Conservation (phyloP, 2,329 filamentous ascomycete genomes). For the Pseudogymnoascus destructans region DNA sequence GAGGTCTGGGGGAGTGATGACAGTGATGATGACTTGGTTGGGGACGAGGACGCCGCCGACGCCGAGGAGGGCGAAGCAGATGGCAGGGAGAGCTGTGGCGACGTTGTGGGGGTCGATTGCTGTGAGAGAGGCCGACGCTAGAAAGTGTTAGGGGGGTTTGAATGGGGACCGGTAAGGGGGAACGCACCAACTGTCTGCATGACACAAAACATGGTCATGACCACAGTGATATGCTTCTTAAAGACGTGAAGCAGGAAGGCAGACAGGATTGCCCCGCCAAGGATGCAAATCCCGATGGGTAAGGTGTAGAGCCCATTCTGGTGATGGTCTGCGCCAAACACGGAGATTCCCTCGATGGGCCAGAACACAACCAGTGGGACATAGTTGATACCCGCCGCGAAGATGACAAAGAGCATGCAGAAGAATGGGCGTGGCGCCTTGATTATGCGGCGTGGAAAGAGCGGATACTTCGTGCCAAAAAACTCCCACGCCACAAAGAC, state of each 20-base stretch:
- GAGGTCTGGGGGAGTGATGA: constrained; percentile 53
- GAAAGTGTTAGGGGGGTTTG: background rate
- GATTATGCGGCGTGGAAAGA: constrained; percentile 27
- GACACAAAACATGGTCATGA: constrained; percentile 37
- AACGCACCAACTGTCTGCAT: constrained; percentile 38
- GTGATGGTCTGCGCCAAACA: constrained; percentile 50
- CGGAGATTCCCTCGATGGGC: constrained; percentile 49
- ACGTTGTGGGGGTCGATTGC: constrained; percentile 39
- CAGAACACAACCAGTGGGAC: constrained; percentile 36
- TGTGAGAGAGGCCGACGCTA: constrained; percentile 33
- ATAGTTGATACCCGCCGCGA: constrained; percentile 17
- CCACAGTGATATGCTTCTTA: constrained; percentile 41
- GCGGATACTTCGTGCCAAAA: constrained; percentile 10
- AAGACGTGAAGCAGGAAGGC: constrained; percentile 41
- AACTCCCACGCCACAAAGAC: constrained; percentile 20
- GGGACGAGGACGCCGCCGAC: constrained; percentile 55
- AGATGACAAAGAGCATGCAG: constrained; percentile 19
- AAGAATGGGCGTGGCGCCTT: constrained; percentile 31
- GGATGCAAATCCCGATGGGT: constrained; percentile 49
- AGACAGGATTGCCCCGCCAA: constrained; percentile 43
- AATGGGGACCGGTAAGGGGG: background rate
- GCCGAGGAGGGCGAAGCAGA: constrained; percentile 46
- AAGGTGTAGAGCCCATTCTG: constrained; percentile 47
- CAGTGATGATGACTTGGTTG: constrained; percentile 49
- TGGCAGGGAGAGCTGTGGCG: constrained; percentile 38